Conservation (phyloP, 805 yeast species). For the Starmera quercuum region DNA sequence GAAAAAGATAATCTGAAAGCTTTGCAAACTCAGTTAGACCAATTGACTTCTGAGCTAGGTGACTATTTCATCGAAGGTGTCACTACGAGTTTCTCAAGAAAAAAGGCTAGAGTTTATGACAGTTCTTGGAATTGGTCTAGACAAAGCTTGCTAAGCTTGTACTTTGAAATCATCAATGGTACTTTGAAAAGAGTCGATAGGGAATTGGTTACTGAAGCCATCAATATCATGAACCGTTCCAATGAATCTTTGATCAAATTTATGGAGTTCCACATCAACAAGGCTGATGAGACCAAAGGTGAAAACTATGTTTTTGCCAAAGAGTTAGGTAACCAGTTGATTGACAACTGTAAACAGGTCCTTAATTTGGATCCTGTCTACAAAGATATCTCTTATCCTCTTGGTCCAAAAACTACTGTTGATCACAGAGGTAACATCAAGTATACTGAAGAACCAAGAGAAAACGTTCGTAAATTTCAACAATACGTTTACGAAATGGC, state of each 20-base stretch:
- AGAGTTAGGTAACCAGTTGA: constrained; percentile 83
- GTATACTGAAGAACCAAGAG: constrained; percentile 81
- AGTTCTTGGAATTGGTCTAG: constrained; percentile 99
- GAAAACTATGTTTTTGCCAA: constrained; percentile 89
- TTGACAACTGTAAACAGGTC: constrained; percentile 92
- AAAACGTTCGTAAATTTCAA: constrained; percentile 88
- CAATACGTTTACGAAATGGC: constrained; percentile 97
- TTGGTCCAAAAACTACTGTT: constrained; percentile 88
- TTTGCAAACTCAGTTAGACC: constrained; percentile 84
- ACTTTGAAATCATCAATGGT: constrained; percentile 94
- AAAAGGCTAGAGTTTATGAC: constrained; percentile 93
- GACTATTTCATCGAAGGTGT: constrained; percentile 92
- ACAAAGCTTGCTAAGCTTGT: constrained; percentile 90
- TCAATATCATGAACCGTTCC: constrained; percentile 95
- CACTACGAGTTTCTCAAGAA: constrained; percentile 79
- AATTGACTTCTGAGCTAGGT: constrained; percentile 68
- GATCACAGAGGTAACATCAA: constrained; percentile 82
- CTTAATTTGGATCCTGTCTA: constrained; percentile 76
- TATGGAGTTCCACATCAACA: constrained; percentile 74
- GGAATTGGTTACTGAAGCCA: constrained; percentile 93
- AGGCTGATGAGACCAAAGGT: constrained; percentile 73
- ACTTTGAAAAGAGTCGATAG: constrained; percentile 85
- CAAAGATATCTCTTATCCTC: constrained; percentile 91
- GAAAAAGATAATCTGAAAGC: constrained; percentile 75
- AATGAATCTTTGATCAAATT: constrained; percentile 89